phyloP scores from a whole-genome alignment of 2,329 filamentous ascomycete genomes.

The Domatiomyces globalis region DNA sequence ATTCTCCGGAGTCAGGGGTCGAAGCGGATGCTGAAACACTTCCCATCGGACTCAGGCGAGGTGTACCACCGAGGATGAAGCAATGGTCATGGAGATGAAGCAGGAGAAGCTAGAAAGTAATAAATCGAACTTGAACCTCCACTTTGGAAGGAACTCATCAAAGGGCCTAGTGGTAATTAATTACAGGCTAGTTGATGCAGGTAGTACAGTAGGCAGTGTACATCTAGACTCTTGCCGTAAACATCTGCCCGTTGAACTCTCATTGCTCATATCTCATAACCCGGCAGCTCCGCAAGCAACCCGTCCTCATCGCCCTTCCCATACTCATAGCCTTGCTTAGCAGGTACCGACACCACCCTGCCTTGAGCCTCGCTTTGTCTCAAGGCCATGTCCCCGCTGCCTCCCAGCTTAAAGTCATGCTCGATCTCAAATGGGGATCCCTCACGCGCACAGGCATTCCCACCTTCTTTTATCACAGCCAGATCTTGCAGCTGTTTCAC shows the following conservation, averaged over 20 bases:
- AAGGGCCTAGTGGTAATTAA: too few species aligned
- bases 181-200: too few species aligned
- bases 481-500: conserved; percentile 16
- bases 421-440: conserved; percentile 13
- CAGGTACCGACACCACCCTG: not conserved
- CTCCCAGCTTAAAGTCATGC: conserved; percentile 13
- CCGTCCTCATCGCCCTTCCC: conserved; percentile 13
- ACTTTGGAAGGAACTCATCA: too few species aligned
- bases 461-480: conserved; percentile 12
- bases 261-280: not conserved
- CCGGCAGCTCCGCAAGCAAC: conserved; percentile 11
- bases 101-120: too few species aligned
- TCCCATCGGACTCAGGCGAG: too few species aligned
- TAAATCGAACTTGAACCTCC: too few species aligned
- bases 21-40: not conserved
- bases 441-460: conserved; percentile 17
- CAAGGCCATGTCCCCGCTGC: conserved; percentile 14
- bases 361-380: conserved; percentile 4
- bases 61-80: too few species aligned
- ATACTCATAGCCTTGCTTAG: conserved; percentile 3
- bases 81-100: too few species aligned
- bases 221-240: too few species aligned
- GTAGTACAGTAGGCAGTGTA: too few species aligned
- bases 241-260: too few species aligned
- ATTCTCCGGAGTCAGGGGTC: not conserved